A percentile compares a stretch with the other conserved stretches of the same genome.
phyloP scores from a whole-genome alignment of 2,329 filamentous ascomycete species.

The Pseudomassariella vexata region DNA sequence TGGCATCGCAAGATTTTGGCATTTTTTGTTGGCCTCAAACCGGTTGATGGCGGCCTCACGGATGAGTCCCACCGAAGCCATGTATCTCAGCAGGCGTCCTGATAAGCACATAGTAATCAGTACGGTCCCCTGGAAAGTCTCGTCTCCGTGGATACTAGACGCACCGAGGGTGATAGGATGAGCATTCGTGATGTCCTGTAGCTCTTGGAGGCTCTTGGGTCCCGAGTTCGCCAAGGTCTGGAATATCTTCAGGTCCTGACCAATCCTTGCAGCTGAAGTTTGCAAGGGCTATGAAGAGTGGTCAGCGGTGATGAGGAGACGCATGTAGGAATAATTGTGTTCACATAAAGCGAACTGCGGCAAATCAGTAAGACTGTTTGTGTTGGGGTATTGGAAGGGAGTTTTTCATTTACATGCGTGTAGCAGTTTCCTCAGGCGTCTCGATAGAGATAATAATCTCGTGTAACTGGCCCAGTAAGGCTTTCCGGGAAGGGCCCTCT shows the following conservation, averaged over 20 bases:
- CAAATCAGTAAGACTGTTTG: too few relatives aligned
- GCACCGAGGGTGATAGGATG: not conserved
- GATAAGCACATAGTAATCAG: not conserved
- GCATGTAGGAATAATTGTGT: too few relatives aligned
- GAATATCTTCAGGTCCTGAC: conserved; percentile 1
- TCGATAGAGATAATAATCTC: too few relatives aligned
- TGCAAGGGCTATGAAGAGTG: too few relatives aligned
- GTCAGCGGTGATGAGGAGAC: too few relatives aligned
- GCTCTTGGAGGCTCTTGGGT: not conserved
- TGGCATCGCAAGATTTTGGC: not conserved
- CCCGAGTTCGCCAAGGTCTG: not conserved
- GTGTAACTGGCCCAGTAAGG: too few relatives aligned
- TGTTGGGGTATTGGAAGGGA: too few relatives aligned
- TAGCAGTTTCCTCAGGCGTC: too few relatives aligned
- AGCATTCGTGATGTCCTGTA: not conserved
- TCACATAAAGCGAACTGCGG: too few relatives aligned
- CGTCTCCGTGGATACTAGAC: not conserved
- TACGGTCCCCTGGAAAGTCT: too few relatives aligned
- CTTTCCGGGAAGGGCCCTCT: too few relatives aligned
- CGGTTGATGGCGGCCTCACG: not conserved
- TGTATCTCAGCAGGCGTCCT: not conserved
- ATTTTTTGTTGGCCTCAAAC: not conserved
- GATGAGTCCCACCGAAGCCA: not conserved
- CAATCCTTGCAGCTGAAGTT: conserved; percentile 1
- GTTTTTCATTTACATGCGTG: too few relatives aligned